Evolutionary conservation across 2,329 filamentous ascomycete species (phyloP).

Genomic region (Aspergillus brunneoviolaceus): DNA sequence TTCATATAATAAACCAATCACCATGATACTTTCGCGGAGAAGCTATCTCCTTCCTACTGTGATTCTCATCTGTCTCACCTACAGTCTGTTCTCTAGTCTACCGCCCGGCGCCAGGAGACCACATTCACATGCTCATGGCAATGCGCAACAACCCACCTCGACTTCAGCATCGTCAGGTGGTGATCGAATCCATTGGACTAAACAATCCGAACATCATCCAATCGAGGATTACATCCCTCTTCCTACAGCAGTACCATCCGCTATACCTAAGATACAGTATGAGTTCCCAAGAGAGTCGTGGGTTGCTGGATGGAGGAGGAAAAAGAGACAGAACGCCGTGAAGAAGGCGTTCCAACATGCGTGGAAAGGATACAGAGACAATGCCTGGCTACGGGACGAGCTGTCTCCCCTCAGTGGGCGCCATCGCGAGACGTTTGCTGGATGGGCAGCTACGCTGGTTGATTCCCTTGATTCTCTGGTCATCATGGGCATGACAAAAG

Average conservation of each 20-base stretch:
- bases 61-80: conserved; percentile 27
- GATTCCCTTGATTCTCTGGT: conserved; percentile 80
- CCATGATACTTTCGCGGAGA: conserved; percentile 30
- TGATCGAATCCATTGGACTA: conserved; percentile 64
- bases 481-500: conserved; percentile 76
- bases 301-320: conserved; percentile 59
- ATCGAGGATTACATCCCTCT: conserved; percentile 68
- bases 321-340: conserved; percentile 65
- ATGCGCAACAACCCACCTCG: conserved; percentile 14
- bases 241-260: conserved; percentile 66
- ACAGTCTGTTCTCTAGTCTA: conserved; percentile 24
- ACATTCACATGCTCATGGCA: conserved; percentile 15
- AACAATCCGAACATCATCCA: conserved; percentile 73
- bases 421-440: conserved; percentile 80
- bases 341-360: conserved; percentile 73
- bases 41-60: conserved; percentile 27
- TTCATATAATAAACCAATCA: neutral
- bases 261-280: conserved; percentile 76
- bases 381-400: conserved; percentile 87
- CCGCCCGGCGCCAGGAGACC: conserved; percentile 21
- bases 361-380: conserved; percentile 78
- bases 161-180: conserved; percentile 7
- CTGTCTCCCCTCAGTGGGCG: conserved; percentile 68
- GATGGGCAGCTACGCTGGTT: conserved; percentile 85
- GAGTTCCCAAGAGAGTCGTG: conserved; percentile 65